Evolutionary conservation across 2,329 filamentous ascomycete genomes (phyloP).

Genomic region (Fusarium cyanostomum): DNA sequence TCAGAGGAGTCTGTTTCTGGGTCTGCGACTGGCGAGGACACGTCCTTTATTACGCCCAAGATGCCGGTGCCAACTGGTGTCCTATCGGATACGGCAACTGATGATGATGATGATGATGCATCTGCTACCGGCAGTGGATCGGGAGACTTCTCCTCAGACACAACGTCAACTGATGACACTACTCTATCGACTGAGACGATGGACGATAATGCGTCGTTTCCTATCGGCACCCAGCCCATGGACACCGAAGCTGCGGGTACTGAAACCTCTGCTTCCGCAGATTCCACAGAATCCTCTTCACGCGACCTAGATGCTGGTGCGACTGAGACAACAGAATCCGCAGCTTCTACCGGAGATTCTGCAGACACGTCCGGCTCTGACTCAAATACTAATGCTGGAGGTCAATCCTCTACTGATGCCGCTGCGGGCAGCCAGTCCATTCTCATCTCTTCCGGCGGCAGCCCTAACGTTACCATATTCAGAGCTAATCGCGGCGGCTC

Average conservation of each 20-base stretch:
- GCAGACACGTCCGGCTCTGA: neutral
- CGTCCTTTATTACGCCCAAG: neutral
- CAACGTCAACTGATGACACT: no score
- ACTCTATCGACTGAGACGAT: no score
- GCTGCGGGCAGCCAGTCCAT: neutral
- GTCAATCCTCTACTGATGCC: neutral
- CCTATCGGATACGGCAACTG: neutral
- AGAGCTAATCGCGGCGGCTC: neutral
- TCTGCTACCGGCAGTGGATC: neutral
- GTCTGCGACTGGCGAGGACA: no score
- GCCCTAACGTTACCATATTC: constrained; percentile 18
- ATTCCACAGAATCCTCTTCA: no score
- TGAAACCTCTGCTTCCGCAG: no score
- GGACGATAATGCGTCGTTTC: neutral
- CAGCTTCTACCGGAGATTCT: neutral
- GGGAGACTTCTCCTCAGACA: no score
- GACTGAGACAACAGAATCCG: neutral
- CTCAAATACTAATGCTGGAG: neutral
- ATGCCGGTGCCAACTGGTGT: neutral
- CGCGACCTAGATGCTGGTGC: neutral
- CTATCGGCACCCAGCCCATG: no score
- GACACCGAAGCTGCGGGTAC: no score
- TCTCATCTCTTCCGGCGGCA: neutral
- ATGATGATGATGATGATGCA: neutral
- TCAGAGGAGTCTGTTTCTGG: neutral